Evolutionary conservation across 345 rosid species (phyloP), one percentile per base, ranked within the genome.

Genomic region (Boechera divaricarpa): DNA sequence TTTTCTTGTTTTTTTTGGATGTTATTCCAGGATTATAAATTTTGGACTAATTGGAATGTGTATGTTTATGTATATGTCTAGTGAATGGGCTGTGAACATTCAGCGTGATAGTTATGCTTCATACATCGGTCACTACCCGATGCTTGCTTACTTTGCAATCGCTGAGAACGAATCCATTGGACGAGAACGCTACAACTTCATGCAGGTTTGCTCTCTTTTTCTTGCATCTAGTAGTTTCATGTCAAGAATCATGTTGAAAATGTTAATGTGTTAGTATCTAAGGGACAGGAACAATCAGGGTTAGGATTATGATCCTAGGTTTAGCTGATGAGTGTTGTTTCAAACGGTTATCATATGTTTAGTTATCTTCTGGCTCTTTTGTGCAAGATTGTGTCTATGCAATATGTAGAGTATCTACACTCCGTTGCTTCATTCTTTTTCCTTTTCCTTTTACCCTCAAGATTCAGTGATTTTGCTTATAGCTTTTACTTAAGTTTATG

Each of bases 41-140:
- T 63, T 28, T 38, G 42, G 45, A 41, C 52, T 44, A 52, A 68
- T 48, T 70, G 11, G 61, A 29, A 38, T 28, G 6, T 57, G 5
- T 21, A 0, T 29, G 0, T 74, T 6, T 28, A n/a, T 48, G 1
- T 53, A 4, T 18, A 6, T 68, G 13, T 70, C 15, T 63, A 94
- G 98, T 60, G 98, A 94, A 74, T 94, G 98, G 97, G 97, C 93
- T 0, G 92, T 94, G 87, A 91, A 93, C 77, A 89, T 91, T 35
- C 96, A 92, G 78, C 87, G 96, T 6, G 98, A 93, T 73, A 94
- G 98, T 75, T 94, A 83, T 77, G 97, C 97, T 24, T 94, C 98
- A 0, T 91, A 94, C 79, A 35, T 89, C 18, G 98, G 98, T 16
- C 98, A 91, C 74, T 90, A 90, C 76, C 94, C 97, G 0, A 80